Evolutionary conservation across 352 stramenopile genomes (phyloP).

Genomic region (Phytophthora fragariae): DNA sequence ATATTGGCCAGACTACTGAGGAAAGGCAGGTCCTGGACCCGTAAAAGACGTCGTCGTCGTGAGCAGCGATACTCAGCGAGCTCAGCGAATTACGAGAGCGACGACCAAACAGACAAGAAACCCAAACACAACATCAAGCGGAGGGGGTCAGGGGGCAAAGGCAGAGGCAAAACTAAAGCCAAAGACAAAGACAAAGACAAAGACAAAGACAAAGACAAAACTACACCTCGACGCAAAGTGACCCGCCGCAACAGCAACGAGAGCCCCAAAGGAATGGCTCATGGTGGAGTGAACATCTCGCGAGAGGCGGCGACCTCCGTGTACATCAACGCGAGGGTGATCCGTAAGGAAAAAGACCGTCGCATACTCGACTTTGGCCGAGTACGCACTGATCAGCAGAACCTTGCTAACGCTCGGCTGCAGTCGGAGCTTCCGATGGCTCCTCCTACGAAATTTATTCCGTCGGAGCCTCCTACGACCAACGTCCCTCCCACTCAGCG

Average conservation of each 20-base stretch:
- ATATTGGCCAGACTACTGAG: background rate
- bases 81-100: background rate
- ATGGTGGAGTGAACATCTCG: background rate
- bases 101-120: background rate
- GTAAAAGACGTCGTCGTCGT: background rate
- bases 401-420: background rate
- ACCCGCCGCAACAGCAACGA: background rate
- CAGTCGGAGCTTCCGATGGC: conserved; percentile 1
- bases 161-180: too few relatives aligned
- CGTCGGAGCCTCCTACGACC: background rate
- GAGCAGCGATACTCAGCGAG: background rate
- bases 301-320: conserved; percentile 7
- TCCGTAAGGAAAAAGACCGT: background rate
- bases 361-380: conserved; percentile 16
- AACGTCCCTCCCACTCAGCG: background rate
- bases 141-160: background rate
- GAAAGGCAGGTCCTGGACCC: background rate
- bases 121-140: background rate
- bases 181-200: background rate
- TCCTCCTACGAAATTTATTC: background rate
- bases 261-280: background rate
- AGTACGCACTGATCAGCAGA: background rate
- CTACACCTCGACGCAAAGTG: background rate
- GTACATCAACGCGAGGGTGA: conserved; percentile 9
- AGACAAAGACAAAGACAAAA: background rate